Conservation (phyloP, 768 basidiomycete genomes). For the Calocera viscosa region DNA sequence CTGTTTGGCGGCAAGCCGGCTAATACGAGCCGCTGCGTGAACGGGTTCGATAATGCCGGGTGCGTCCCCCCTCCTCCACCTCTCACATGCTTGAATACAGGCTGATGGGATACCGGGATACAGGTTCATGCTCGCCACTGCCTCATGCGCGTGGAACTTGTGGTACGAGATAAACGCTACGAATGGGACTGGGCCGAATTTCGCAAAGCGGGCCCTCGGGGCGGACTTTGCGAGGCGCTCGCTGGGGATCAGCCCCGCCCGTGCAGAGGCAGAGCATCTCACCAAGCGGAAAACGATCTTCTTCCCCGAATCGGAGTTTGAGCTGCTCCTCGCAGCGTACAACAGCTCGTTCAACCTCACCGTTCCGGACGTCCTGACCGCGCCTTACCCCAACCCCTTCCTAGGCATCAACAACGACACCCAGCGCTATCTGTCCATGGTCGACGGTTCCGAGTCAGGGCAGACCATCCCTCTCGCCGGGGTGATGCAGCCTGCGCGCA, state of each 20-base stretch:
- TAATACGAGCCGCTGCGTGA: slow-evolving; percentile 24
- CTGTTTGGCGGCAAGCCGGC: slow-evolving; percentile 26
- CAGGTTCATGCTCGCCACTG: background rate
- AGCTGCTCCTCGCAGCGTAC: background rate
- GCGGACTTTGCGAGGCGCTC: too few species aligned
- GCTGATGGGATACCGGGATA: background rate
- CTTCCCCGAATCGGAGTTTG: background rate
- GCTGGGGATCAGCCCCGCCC: background rate
- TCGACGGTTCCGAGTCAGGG: background rate
- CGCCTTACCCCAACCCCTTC: background rate
- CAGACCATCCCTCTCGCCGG: background rate
- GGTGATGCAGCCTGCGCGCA: background rate
- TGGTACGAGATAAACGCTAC: background rate
- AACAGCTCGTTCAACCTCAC: background rate
- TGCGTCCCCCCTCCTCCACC: slow-evolving; percentile 3
- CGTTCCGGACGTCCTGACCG: background rate
- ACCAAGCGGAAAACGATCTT: background rate
- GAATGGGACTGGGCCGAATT: background rate
- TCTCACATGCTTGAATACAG: too few species aligned
- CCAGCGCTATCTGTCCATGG: background rate
- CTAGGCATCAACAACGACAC: background rate
- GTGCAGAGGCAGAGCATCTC: background rate
- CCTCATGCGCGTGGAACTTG: background rate
- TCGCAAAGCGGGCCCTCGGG: background rate
- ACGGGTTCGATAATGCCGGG: slow-evolving; percentile 27